Conservation (phyloP, 2,329 filamentous ascomycete genomes). For the Stemphylium vesicarium region DNA sequence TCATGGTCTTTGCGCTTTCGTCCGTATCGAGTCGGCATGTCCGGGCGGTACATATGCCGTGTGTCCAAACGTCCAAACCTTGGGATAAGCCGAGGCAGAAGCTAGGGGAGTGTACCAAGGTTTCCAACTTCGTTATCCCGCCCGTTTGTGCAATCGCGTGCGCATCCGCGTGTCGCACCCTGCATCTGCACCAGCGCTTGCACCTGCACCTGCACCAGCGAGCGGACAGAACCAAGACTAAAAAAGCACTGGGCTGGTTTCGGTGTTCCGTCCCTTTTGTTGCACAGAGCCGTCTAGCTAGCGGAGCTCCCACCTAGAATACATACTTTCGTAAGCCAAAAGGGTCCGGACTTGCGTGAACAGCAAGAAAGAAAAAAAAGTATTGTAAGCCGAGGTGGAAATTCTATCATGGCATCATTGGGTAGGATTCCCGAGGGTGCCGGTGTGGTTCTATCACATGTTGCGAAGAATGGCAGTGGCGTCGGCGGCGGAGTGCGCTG, state of each 20-base stretch:
- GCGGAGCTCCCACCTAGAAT: too few relatives aligned
- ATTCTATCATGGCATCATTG: neutral
- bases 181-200: neutral
- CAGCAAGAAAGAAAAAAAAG: neutral
- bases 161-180: neutral
- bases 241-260: neutral
- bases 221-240: neutral
- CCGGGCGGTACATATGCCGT: too few relatives aligned
- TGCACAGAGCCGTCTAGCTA: too few relatives aligned
- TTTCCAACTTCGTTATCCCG: too few relatives aligned
- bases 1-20: neutral
- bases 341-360: neutral
- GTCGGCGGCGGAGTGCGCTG: too few relatives aligned
- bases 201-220: too few relatives aligned
- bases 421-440: neutral
- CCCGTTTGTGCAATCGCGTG: neutral
- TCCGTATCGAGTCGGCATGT: neutral
- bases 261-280: neutral
- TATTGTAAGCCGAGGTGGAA: neutral
- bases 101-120: too few relatives aligned
- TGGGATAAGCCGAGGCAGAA: too few relatives aligned
- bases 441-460: neutral
- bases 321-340: neutral
- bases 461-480: neutral
- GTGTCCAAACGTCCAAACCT: too few relatives aligned